Evolutionary conservation across 2,329 filamentous ascomycete genomes (phyloP), one percentile per base, ranked within the genome.

Genomic region (Metarhizium humberi): DNA sequence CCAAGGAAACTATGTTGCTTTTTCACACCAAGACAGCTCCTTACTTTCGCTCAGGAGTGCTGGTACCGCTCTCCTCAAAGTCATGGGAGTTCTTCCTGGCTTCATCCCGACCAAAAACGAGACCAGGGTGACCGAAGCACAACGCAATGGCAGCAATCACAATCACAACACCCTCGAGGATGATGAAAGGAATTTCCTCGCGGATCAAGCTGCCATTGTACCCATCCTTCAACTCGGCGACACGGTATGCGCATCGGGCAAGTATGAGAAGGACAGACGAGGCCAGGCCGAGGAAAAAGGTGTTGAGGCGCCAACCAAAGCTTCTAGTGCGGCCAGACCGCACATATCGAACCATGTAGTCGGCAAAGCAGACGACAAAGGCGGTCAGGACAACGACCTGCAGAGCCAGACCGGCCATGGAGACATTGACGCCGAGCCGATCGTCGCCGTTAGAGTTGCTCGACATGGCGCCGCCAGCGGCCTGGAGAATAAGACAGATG

Each of bases 151-250:
- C 68, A 13, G 73, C 73, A 10, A 74, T 55, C 14, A 70, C 64
- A 18, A 76, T 68, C 13, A 73, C 55, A 14, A 64, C 57, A 43
- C 77, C 78, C 71, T 83, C 80, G 3, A 83, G 69, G 0, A 70
- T 71, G 58, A 82, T 79, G 58, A 84, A 82, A 4, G 76, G 67
- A 0, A 66, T 61, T 67, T 84, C 72, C 43, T 82, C 69, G 55
- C 67, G 68, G 54, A 86, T 81, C 58, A 86, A 66, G 1, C 71
- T 64, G 1, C 82, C 82, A 29, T 63, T 45, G 72, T 84, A 88
- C 4, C 85, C 85, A 38, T 84, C 76, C 58, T 76, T 78, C 53
- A 89, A 71, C 73, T 89, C 86, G 5, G 79, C 80, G 40, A 87
- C 81, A 57, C 86, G 79, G 67, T 82, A 88, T 52, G 79, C 75